Evolutionary conservation across 2,329 filamentous ascomycete genomes (phyloP).

Genomic region (Cephalotrichum gorgonifer): DNA sequence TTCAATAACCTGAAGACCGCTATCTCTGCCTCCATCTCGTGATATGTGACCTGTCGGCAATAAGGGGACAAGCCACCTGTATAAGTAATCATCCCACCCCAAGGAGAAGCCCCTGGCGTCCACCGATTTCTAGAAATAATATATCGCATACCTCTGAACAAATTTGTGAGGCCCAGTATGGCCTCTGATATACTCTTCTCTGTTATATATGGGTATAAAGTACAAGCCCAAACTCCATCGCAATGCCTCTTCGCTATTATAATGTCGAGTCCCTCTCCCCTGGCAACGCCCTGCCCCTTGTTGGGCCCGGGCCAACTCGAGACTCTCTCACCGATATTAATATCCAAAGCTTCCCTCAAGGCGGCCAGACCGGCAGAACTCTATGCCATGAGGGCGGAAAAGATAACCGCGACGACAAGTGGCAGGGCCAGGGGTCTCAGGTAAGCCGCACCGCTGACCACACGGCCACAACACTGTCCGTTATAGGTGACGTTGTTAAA

Average conservation of each 20-base stretch:
- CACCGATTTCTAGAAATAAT: no score
- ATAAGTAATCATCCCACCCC: no score
- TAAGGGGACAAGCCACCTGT: no score
- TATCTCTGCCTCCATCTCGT: background rate
- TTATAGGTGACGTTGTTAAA: constrained; percentile 66
- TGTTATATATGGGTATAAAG: background rate
- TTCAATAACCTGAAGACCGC: background rate
- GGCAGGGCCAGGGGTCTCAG: constrained; percentile 3
- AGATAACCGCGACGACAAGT: constrained; percentile 7
- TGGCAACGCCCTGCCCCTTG: no score
- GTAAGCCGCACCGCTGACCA: constrained; percentile 8
- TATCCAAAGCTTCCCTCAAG: background rate
- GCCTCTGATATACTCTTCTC: no score
- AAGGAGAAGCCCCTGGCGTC: no score
- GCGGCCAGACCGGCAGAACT: background rate
- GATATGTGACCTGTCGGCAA: background rate
- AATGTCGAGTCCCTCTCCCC: background rate
- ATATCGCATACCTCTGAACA: background rate
- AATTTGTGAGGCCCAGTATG: no score
- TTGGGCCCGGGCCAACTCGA: no score
- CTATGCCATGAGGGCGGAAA: background rate
- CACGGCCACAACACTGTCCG: constrained; percentile 42
- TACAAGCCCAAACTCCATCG: background rate
- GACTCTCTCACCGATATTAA: background rate
- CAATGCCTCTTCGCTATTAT: background rate